Base-by-base conservation (phyloP, 1,139 yeast genomes). In the Sugiyamaella japonica region DNA sequence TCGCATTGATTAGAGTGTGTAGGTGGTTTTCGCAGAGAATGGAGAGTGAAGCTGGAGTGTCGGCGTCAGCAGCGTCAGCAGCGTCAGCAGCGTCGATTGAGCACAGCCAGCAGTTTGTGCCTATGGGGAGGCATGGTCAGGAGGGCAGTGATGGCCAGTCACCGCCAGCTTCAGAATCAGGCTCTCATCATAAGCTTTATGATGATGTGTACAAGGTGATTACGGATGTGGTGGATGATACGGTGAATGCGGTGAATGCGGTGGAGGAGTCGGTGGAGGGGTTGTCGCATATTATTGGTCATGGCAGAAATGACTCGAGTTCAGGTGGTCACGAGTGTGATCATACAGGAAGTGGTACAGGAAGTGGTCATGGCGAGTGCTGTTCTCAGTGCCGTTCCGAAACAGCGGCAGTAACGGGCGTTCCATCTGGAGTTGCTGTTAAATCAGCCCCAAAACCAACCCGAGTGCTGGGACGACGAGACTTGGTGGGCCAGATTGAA, bases 381-480 rank as follows among this genome's bases (percentile, higher is more conserved):
- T 20, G 42, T 16, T 4, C 42, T 29, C n/a, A 15, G 29, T 16
- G 12, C 17, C 29, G 10, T 23, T 9, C 13, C n/a, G n/a, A 39
- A 20, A 20, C 25, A 20, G 25, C 25, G 25, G 25, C 25, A 20
- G 6, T 20, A 3, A 20, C 25, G 6, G 6, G 3, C 25, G 5
- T 32, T 23, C 16, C 44, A 17, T 9, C 16, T 17, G 12, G 32
- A 2, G 7, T 15, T 17, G 15, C 32, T 9, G 13, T 3, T 12
- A 40, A 28, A 23, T 4, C 44, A 9, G 23, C 3, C 12, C 36
- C 13, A 17, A 13, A 16, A 13, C 13, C 45, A 9, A 16, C 51
- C 9, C 16, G 51, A 39, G 45, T 48, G 3, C 40, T 48, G 7
- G 51, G 51, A 10, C 45, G 39, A 23, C 31, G 40, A 29, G 51